phyloP scores from a whole-genome alignment of 257 asterid species.

The Catharanthus roseus region DNA sequence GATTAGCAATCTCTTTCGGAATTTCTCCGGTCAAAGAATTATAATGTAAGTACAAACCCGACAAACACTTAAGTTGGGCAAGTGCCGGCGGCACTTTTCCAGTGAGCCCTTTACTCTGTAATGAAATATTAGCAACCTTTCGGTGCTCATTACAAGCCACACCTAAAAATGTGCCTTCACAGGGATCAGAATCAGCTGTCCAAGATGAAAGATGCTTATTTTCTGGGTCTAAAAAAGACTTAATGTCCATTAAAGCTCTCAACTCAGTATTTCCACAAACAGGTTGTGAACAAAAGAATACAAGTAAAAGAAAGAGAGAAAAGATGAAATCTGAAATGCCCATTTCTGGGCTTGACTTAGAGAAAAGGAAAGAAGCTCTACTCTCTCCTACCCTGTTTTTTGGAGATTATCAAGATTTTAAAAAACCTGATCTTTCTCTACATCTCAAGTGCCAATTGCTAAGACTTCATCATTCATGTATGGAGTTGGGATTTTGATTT shows the following conservation, averaged over 20 bases:
- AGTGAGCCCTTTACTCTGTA: slow-evolving; percentile 60
- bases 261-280: slow-evolving; percentile 59
- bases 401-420: not conserved
- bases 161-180: slow-evolving; percentile 68
- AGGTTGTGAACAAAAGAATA: slow-evolving; percentile 24
- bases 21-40: slow-evolving; percentile 74
- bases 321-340: slow-evolving; percentile 19
- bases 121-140: slow-evolving; percentile 69
- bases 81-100: slow-evolving; percentile 84
- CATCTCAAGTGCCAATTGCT: not conserved
- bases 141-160: slow-evolving; percentile 80
- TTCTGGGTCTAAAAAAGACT: slow-evolving; percentile 67
- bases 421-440: no score
- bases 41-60: slow-evolving; percentile 81
- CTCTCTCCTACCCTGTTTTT: not conserved
- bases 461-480: not conserved
- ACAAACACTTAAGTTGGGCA: slow-evolving; percentile 72
- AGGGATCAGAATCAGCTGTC: slow-evolving; percentile 65
- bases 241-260: slow-evolving; percentile 75
- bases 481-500: slow-evolving; percentile 6
- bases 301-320: slow-evolving; percentile 20
- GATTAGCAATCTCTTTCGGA: slow-evolving; percentile 73
- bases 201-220: slow-evolving; percentile 60
- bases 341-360: slow-evolving; percentile 28
- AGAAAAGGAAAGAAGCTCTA: slow-evolving; percentile 1